These are phyloP conservation scores for Rhizopus sp. DNA, from an alignment of 371 early-diverging fungal genomes.

Conservation along the genomic window DNA sequence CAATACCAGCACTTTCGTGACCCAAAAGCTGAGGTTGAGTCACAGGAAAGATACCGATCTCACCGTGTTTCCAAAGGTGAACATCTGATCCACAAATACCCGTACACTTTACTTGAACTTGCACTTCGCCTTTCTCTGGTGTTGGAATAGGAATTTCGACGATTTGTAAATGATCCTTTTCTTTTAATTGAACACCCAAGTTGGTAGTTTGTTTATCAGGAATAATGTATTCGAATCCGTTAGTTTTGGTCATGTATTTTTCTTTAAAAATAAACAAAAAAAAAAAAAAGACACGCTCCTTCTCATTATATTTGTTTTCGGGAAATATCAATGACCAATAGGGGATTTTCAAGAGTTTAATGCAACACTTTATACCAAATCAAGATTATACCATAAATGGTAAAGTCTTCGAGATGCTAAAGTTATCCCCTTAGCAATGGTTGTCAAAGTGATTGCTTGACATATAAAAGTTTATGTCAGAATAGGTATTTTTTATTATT, in stretches of 20 bases:
- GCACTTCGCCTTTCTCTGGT: slow-evolving; percentile 35
- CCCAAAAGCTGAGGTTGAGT: slow-evolving; percentile 36
- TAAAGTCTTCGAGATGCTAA: too few relatives aligned
- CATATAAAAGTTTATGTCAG: too few relatives aligned
- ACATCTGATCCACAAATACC: slow-evolving; percentile 50
- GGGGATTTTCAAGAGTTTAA: too few relatives aligned
- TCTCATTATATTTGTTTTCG: too few relatives aligned
- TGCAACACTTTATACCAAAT: too few relatives aligned
- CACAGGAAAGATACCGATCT: slow-evolving; percentile 49
- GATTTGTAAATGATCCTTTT: slow-evolving; percentile 39
- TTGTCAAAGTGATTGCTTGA: too few relatives aligned
- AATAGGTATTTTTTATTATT: neutral
- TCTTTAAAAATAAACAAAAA: neutral
- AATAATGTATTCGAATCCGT: slow-evolving; percentile 19
- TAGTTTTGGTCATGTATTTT: slow-evolving; percentile 18
- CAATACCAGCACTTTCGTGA: slow-evolving; percentile 42
- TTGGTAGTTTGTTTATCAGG: slow-evolving; percentile 30
- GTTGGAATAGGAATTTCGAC: slow-evolving; percentile 43
- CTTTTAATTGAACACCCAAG: slow-evolving; percentile 35
- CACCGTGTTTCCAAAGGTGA: slow-evolving; percentile 48
- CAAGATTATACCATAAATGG: too few relatives aligned
- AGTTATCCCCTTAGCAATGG: too few relatives aligned
- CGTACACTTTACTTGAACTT: slow-evolving; percentile 42
- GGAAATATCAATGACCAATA: too few relatives aligned
- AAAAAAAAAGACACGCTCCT: slow-evolving; percentile 1